phyloP scores from a whole-genome alignment of 345 rosid genomes.

The Alliaria petiolata region DNA sequence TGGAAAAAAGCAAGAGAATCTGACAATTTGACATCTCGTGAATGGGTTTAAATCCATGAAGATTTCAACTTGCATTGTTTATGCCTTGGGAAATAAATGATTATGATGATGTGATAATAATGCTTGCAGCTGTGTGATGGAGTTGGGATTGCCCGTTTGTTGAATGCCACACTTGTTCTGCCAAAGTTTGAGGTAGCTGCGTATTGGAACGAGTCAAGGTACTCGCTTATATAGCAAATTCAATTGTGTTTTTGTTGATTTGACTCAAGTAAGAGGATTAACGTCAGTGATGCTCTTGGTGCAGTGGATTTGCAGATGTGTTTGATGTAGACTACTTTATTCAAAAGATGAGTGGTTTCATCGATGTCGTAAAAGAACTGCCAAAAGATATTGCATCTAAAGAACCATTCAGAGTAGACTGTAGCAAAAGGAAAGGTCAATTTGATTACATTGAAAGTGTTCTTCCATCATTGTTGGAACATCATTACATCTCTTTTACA shows the following conservation, averaged over 20 bases:
- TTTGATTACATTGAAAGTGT: constrained; percentile 81
- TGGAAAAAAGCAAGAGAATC: too few species aligned
- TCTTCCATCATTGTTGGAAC: constrained; percentile 69
- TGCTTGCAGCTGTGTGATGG: constrained; percentile 81
- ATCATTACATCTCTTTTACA: constrained; percentile 70
- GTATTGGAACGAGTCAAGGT: constrained; percentile 98
- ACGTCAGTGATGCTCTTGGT: not conserved
- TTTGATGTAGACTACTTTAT: constrained; percentile 89
- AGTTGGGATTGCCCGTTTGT: constrained; percentile 78
- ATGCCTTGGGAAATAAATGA: not conserved
- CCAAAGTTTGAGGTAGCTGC: constrained; percentile 96
- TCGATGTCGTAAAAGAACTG: constrained; percentile 59
- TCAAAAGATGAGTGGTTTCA: constrained; percentile 59
- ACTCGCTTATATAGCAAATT: not conserved
- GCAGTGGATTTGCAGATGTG: constrained; percentile 93
- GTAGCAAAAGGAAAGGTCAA: constrained; percentile 93
- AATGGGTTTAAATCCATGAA: too few species aligned
- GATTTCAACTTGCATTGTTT: too few species aligned
- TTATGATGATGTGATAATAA: too few species aligned
- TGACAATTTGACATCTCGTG: not conserved
- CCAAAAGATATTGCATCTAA: constrained; percentile 59
- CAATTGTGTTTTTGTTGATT: not conserved
- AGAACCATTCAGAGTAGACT: constrained; percentile 81
- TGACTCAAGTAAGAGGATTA: not conserved
- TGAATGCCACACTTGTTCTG: constrained; percentile 86